Conservation (phyloP, 1,284 basidiomycete genomes). For the Coniferiporia weirii region DNA sequence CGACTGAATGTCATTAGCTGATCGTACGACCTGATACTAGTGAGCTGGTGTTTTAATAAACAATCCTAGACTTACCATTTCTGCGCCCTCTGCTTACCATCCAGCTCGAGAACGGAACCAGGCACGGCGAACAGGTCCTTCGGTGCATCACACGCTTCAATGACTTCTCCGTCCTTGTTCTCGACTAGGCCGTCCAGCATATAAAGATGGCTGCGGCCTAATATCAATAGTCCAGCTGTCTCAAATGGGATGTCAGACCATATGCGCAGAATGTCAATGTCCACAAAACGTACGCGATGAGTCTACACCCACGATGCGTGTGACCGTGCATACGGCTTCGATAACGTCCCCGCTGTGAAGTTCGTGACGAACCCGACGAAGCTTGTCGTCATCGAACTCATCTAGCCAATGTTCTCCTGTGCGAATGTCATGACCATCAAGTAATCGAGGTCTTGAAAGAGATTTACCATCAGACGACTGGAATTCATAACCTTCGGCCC, state of each 20-base stretch:
- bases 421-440: not conserved
- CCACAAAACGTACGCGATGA: slow-evolving; percentile 60
- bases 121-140: slow-evolving; percentile 80
- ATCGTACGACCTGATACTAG: slow-evolving; percentile 63
- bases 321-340: slow-evolving; percentile 84
- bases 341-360: slow-evolving; percentile 88
- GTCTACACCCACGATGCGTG: slow-evolving; percentile 82
- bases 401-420: slow-evolving; percentile 55
- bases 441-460: slow-evolving; percentile 21
- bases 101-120: slow-evolving; percentile 76
- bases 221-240: slow-evolving; percentile 80
- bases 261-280: not conserved
- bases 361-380: slow-evolving; percentile 75
- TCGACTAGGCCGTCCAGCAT: slow-evolving; percentile 93
- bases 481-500: slow-evolving; percentile 77
- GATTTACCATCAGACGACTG: slow-evolving; percentile 60
- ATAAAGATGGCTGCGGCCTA: slow-evolving; percentile 82
- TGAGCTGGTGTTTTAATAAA: not conserved
- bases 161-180: slow-evolving; percentile 80
- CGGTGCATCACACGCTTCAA: slow-evolving; percentile 85
- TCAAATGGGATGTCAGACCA: slow-evolving; percentile 11
- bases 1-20: slow-evolving; percentile 77
- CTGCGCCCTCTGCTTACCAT: slow-evolving; percentile 70
- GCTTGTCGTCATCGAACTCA: slow-evolving; percentile 73
- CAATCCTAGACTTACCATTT: slow-evolving; percentile 54